phyloP scores from a whole-genome alignment of 2,329 filamentous ascomycete genomes.

The Aspergillus clavatus region DNA sequence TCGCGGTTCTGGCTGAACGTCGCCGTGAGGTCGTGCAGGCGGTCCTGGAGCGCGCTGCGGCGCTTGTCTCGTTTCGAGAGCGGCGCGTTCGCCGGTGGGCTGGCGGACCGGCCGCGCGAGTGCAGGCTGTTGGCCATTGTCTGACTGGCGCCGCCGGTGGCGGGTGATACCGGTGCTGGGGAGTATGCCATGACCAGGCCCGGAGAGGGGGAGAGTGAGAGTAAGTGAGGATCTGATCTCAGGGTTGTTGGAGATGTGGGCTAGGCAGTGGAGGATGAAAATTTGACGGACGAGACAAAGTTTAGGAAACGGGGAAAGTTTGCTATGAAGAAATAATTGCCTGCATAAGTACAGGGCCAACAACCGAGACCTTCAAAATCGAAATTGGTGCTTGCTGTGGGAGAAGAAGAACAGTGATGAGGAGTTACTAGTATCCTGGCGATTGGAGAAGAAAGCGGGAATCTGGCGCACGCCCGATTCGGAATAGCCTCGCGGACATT shows the following conservation, averaged over 20 bases:
- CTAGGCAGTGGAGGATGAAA: conserved; percentile 1
- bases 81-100: conserved; percentile 33
- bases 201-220: too few species aligned
- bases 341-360: too few species aligned
- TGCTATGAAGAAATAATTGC: too few species aligned
- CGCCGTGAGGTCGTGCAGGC: conserved; percentile 68
- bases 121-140: conserved; percentile 20
- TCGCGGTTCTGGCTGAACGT: conserved; percentile 78
- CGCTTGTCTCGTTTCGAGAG: conserved; percentile 86
- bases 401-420: conserved; percentile 5
- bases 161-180: conserved; percentile 33
- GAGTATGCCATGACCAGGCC: conserved; percentile 37
- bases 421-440: conserved; percentile 14
- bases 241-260: too few species aligned
- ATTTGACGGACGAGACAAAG: neutral
- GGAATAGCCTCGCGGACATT: conserved; percentile 19
- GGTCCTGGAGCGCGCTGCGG: conserved; percentile 74
- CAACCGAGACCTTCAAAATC: too few species aligned
- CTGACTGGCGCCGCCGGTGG: conserved; percentile 14
- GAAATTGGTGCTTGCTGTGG: too few species aligned
- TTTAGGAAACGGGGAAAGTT: too few species aligned
- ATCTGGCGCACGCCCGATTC: conserved; percentile 13
- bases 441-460: conserved; percentile 17
- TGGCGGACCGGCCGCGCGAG: conserved; percentile 26
- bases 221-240: too few species aligned